phyloP scores from a whole-genome alignment of 305 asterid genomes.

The Caryopteris hybrid region DNA sequence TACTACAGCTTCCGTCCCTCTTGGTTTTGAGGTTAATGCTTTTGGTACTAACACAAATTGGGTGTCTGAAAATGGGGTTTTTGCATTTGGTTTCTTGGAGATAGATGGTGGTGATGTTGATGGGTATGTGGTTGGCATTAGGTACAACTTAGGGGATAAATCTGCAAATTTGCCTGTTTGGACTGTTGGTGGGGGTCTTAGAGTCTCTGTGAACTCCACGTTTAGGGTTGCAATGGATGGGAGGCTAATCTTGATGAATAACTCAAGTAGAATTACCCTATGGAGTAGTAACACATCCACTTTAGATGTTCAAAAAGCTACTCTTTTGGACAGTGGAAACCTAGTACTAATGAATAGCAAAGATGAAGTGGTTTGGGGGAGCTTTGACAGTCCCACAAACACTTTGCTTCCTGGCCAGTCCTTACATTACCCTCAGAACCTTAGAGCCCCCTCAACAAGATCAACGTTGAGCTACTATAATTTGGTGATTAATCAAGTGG shows the following conservation, averaged over 20 bases:
- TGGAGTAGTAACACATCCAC: slow-evolving; percentile 68
- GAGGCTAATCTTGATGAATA: slow-evolving; percentile 42
- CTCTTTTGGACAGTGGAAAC: slow-evolving; percentile 58
- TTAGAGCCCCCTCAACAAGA: slow-evolving; percentile 49
- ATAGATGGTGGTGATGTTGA: slow-evolving; percentile 37
- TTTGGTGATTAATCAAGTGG: slow-evolving; percentile 35
- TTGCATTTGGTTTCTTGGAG: slow-evolving; percentile 68
- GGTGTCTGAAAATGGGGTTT: slow-evolving; percentile 65
- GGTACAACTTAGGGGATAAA: slow-evolving; percentile 47
- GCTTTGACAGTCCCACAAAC: slow-evolving; percentile 54
- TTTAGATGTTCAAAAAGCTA: slow-evolving; percentile 52
- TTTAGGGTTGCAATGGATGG: slow-evolving; percentile 55
- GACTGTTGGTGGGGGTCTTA: slow-evolving; percentile 63
- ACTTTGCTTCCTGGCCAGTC: slow-evolving; percentile 60
- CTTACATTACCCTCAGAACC: slow-evolving; percentile 45
- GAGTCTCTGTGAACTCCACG: slow-evolving; percentile 46
- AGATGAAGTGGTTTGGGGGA: slow-evolving; percentile 52
- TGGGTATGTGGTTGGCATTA: slow-evolving; percentile 49
- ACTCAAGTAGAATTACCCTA: slow-evolving; percentile 32
- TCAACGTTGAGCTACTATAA: slow-evolving; percentile 51
- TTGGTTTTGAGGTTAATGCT: slow-evolving; percentile 58
- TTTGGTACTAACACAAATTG: slow-evolving; percentile 34
- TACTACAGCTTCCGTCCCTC: slow-evolving; percentile 41
- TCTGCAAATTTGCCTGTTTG: slow-evolving; percentile 55
- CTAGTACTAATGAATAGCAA: slow-evolving; percentile 43